Base-by-base conservation (phyloP, 2,329 filamentous ascomycete species). In the Hypoxylon sp. region DNA sequence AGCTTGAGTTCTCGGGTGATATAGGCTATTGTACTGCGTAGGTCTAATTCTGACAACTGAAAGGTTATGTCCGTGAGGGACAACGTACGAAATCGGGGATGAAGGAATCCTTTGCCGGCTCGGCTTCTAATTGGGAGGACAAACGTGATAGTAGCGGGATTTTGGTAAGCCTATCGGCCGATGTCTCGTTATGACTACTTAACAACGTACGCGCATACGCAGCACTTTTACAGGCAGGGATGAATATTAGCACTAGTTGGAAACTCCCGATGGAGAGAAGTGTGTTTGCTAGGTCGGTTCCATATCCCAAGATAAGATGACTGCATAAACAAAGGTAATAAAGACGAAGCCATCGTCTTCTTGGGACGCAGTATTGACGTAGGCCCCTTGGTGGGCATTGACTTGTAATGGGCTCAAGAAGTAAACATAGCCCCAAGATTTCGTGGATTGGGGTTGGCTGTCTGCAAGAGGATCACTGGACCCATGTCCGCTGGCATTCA, bases 291-390 rank as follows among this genome's bases (percentile, higher is more conserved):
- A 60, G 33, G 37, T 65, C 50, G 66, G 69, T 55, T 70, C 63
- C 42, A 57, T 71, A 64, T 63, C 54, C 69, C 70, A 59, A 64
- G 71, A 69, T 65, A 62, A 69, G 68, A 66, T 70, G 60, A 71
- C 66, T 72, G 72, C 72, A 73, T 72, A 24, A 67, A 59, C 24
- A 66, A 67, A 39, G 68, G 62, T 51, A 69, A 63, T 67, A 37
- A 66, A 66, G 70, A 68, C 73, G 66, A 71, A 69, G 59, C 60
- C 48, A 35, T 71, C 53, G 44, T 62, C 33, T 55, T 62, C 44
- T 55, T 52, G 54, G 42, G 60, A 72, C 65, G 73, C 67, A 71
- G 69, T 67, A 69, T 73, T 71, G 65, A 73, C 66, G 69, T 65
- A 71, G 44, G 65, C 46, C 53, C 55, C 47, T 54, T 58, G 67